Percentiles rank a stretch among this genome's conserved stretches.
phyloP scores from a whole-genome alignment of 768 basidiomycete genomes.

The Mycena crocata region DNA sequence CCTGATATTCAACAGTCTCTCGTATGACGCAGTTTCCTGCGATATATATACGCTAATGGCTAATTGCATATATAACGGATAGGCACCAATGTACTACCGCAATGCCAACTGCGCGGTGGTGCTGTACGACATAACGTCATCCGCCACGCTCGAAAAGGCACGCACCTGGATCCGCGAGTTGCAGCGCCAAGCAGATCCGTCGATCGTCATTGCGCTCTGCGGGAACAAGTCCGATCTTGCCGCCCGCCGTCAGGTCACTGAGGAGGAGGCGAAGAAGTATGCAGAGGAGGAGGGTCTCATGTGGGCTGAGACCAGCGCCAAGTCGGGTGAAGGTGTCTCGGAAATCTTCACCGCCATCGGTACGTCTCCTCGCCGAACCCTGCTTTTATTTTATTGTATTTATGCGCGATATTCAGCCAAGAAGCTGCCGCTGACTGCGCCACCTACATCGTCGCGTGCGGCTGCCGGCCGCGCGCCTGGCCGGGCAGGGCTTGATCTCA shows the following conservation, averaged over 20 bases:
- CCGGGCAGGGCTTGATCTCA: slow-evolving; percentile 80
- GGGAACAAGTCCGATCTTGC: slow-evolving; percentile 95
- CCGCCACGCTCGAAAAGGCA: slow-evolving; percentile 93
- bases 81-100: slow-evolving; percentile 98
- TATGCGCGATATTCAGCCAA: slow-evolving; percentile 63
- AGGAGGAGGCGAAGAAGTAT: slow-evolving; percentile 93
- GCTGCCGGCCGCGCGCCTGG: slow-evolving; percentile 62
- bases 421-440: slow-evolving; percentile 87
- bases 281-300: slow-evolving; percentile 92
- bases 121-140: slow-evolving; percentile 95
- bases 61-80: slow-evolving; percentile 39
- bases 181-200: slow-evolving; percentile 97
- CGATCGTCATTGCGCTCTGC: slow-evolving; percentile 94
- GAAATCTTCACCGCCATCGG: slow-evolving; percentile 91
- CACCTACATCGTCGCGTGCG: slow-evolving; percentile 70
- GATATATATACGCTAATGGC: slow-evolving; percentile 22
- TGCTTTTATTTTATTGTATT: slow-evolving; percentile 26
- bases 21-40: slow-evolving; percentile 42
- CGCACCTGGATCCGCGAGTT: slow-evolving; percentile 96
- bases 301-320: slow-evolving; percentile 94
- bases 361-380: slow-evolving; percentile 47
- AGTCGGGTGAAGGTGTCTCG: slow-evolving; percentile 86
- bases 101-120: slow-evolving; percentile 95
- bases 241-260: slow-evolving; percentile 84
- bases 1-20: slow-evolving; percentile 49